These are phyloP conservation scores for Amphichorda felina DNA, from an alignment of 2,329 filamentous ascomycete species.

Conservation along the genomic window DNA sequence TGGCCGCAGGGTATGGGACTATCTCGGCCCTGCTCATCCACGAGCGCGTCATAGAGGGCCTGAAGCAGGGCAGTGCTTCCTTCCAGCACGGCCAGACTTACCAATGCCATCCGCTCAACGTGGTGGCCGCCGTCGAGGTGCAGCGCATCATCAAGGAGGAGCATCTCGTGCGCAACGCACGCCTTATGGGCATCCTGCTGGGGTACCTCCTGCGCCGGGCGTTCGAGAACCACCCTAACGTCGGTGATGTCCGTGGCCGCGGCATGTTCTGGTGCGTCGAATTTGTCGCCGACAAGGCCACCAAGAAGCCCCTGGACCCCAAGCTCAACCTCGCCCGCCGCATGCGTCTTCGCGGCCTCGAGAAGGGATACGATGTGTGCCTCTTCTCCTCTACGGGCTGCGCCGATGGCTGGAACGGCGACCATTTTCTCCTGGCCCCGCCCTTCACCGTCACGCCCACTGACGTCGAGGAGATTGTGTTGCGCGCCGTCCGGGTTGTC, in stretches of 20 bases:
- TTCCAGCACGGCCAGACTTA: conserved; percentile 12
- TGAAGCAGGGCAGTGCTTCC: too few relatives aligned
- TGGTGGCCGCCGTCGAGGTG: conserved; percentile 13
- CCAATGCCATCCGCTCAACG: conserved; percentile 12
- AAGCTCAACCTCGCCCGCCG: conserved; percentile 10
- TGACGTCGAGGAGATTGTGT: not conserved
- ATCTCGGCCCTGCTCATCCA: conserved; percentile 44
- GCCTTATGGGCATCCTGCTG: conserved; percentile 5
- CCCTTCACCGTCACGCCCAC: conserved; percentile 26
- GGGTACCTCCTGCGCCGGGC: conserved; percentile 8
- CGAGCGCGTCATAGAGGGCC: too few relatives aligned
- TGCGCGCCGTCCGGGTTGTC: too few relatives aligned
- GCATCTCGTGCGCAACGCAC: conserved; percentile 9
- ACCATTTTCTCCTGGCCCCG: conserved; percentile 16
- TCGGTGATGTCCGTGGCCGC: conserved; percentile 16
- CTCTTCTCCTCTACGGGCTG: conserved; percentile 24
- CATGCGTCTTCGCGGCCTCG: conserved; percentile 25
- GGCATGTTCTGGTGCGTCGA: conserved; percentile 19
- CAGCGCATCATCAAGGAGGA: conserved; percentile 29
- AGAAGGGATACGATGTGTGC: conserved; percentile 27
- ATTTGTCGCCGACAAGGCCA: conserved; percentile 13
- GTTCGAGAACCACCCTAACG: conserved; percentile 12
- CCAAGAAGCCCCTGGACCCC: conserved; percentile 17
- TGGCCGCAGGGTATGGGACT: conserved; percentile 49
- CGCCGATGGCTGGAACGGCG: conserved; percentile 9